Percentiles rank a stretch among this genome's conserved stretches.
Conservation (phyloP, 352 stramenopile genomes). For the Pythium volutum region DNA sequence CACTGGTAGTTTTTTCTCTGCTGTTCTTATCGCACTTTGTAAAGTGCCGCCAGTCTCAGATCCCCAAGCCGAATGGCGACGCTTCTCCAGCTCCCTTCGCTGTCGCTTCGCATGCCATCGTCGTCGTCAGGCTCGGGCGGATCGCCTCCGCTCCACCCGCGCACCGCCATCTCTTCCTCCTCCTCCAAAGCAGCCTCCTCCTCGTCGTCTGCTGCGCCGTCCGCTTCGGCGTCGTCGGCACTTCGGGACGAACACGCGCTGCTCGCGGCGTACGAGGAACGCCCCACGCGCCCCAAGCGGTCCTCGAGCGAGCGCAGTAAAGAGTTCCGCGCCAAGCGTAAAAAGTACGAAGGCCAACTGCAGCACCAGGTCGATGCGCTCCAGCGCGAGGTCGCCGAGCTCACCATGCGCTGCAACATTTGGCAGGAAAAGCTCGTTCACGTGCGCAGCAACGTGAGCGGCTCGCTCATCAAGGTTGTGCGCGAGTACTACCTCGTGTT, state of each 20-base stretch:
- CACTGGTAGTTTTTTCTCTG: background rate
- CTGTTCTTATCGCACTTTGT: background rate
- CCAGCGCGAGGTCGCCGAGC: slow-evolving; percentile 24
- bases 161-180: too few relatives aligned
- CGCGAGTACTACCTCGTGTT: slow-evolving; percentile 29
- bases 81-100: background rate
- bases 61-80: background rate
- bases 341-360: slow-evolving; percentile 22
- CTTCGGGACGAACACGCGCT: slow-evolving; percentile 24
- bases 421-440: slow-evolving; percentile 26
- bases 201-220: background rate
- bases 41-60: slow-evolving; percentile 8
- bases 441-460: slow-evolving; percentile 19
- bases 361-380: slow-evolving; percentile 19
- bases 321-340: slow-evolving; percentile 3
- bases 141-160: background rate
- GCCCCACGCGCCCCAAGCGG: slow-evolving; percentile 24
- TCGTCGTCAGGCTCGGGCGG: background rate
- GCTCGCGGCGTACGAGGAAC: slow-evolving; percentile 24
- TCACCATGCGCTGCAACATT: slow-evolving; percentile 25
- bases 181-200: background rate
- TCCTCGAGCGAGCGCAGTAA: slow-evolving; percentile 30
- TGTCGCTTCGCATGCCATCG: slow-evolving; percentile 1
- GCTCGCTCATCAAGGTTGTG: slow-evolving; percentile 24
- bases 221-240: background rate